Evolutionary conservation across 208 protist genomes (phyloP), one percentile per base, ranked within the genome.

Genomic region (Borovskyia barvae): DNA sequence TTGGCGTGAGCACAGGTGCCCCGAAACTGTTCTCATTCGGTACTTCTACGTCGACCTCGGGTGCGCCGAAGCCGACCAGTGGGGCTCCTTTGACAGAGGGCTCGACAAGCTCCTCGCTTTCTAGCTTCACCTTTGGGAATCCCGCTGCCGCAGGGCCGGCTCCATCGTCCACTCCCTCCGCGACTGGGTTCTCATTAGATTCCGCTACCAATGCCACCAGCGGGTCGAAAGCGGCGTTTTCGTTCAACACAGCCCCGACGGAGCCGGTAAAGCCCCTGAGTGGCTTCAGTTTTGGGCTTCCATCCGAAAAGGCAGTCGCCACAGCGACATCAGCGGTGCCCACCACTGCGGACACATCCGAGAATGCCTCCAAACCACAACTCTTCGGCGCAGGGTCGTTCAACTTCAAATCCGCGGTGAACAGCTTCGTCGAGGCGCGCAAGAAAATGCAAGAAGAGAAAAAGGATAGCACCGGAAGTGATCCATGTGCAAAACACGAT

Each of bases 401-500:
- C 64, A 87, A 79, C 53, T 94, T 94, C 53, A 45, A 50, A 33
- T 57, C 19, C 20, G 81, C 81, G 19, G 80, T 82, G n/a, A 83
- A 72, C 69, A 72, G 53, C 32, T 94, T 94, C 69, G 66, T 78
- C 12, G 83, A 77, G 55, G 87, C 83, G 7, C 83, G 75, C 20
- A 82, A 82, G 43, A 78, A 72, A 28, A 70, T 90, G 46, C 61
- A 80, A 35, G 76, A 70, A 22, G 73, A 76, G 42, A 52, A 41
- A 3, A 32, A 72, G 40, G 43, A 60, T 0, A n/a, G n/a, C n/a
- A n/a, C n/a, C n/a, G n/a, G n/a, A n/a, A n/a, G n/a, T n/a, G n/a
- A n/a, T n/a, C n/a, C n/a, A n/a, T n/a, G n/a, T n/a, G n/a, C n/a
- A n/a, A 15, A 29, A 15, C 39, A 56, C 14, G n/a, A 29, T 20